Conservation (phyloP, 2,329 filamentous ascomycete species). For the Coniella lustricola region DNA sequence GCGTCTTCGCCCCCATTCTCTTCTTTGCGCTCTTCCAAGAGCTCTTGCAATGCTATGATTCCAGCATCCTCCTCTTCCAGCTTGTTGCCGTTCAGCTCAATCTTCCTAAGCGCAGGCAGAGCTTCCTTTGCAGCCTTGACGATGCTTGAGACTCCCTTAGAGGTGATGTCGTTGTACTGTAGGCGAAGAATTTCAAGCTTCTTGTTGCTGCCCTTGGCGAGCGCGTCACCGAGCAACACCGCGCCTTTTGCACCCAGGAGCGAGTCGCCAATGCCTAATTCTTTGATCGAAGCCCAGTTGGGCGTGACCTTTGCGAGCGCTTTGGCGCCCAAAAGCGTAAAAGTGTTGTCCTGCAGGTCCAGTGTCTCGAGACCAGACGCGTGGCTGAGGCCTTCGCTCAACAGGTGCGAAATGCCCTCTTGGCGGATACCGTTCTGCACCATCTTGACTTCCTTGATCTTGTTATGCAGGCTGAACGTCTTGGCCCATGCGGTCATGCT, state of each 20-base stretch:
- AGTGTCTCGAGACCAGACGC: slow-evolving; percentile 64
- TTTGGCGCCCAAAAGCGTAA: slow-evolving; percentile 72
- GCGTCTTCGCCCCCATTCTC: slow-evolving; percentile 58
- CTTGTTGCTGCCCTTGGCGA: slow-evolving; percentile 68
- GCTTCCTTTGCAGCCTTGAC: slow-evolving; percentile 58
- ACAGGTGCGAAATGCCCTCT: slow-evolving; percentile 77
- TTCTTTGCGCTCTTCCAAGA: slow-evolving; percentile 74
- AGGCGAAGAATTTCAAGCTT: slow-evolving; percentile 75
- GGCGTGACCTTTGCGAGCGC: slow-evolving; percentile 70
- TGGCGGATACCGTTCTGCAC: slow-evolving; percentile 96
- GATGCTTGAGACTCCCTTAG: slow-evolving; percentile 65
- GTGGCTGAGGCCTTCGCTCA: slow-evolving; percentile 70
- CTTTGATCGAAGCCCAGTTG: slow-evolving; percentile 67
- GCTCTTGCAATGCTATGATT: slow-evolving; percentile 59
- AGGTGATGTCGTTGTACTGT: slow-evolving; percentile 91
- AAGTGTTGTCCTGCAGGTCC: slow-evolving; percentile 97
- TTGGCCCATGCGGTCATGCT: slow-evolving; percentile 95
- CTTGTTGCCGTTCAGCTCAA: slow-evolving; percentile 95
- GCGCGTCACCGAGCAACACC: slow-evolving; percentile 62
- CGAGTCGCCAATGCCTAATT: slow-evolving; percentile 86
- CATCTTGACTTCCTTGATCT: slow-evolving; percentile 87
- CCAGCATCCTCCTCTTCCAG: slow-evolving; percentile 79
- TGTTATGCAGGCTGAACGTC: slow-evolving; percentile 73
- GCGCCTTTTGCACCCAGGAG: slow-evolving; percentile 73
- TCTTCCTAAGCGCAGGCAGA: slow-evolving; percentile 70